Conservation (phyloP, 768 basidiomycete species). For the Mycena rosella region DNA sequence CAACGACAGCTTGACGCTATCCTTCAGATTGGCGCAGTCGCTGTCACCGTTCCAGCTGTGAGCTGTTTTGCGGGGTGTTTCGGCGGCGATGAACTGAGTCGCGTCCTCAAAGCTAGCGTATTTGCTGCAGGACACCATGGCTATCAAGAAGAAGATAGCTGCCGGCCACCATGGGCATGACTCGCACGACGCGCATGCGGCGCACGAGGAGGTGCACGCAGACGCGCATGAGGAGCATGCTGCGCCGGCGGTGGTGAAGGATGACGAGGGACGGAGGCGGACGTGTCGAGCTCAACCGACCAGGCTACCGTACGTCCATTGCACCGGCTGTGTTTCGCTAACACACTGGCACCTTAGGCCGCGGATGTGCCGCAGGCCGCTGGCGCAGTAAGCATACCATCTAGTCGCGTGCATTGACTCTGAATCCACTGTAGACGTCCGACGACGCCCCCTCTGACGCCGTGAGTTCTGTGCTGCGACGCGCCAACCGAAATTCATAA, state of each 20-base stretch:
- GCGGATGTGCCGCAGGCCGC: slow-evolving; percentile 46
- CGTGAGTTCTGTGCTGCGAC: slow-evolving; percentile 10
- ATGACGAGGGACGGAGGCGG: slow-evolving; percentile 57
- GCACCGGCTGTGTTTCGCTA: not conserved
- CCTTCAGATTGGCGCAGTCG: slow-evolving; percentile 54
- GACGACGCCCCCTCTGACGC: slow-evolving; percentile 21
- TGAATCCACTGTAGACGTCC: slow-evolving; percentile 1
- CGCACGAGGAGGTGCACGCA: slow-evolving; percentile 44
- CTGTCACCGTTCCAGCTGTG: slow-evolving; percentile 58
- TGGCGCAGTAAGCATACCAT: slow-evolving; percentile 39
- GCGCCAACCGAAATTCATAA: not conserved
- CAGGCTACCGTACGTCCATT: slow-evolving; percentile 47
- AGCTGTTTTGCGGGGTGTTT: slow-evolving; percentile 38
- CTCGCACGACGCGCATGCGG: slow-evolving; percentile 48
- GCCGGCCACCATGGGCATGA: slow-evolving; percentile 36
- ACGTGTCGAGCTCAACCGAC: slow-evolving; percentile 49
- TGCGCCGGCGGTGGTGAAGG: slow-evolving; percentile 48
- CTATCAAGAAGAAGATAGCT: slow-evolving; percentile 21
- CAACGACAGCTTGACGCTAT: slow-evolving; percentile 4
- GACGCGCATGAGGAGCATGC: slow-evolving; percentile 39
- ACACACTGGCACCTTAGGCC: slow-evolving; percentile 33
- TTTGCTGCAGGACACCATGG: slow-evolving; percentile 50
- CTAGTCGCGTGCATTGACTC: slow-evolving; percentile 3
- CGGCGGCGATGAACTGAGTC: slow-evolving; percentile 6
- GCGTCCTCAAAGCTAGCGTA: slow-evolving; percentile 34